A percentile compares a stretch with the other conserved stretches of the same genome.
These are phyloP conservation scores for Pichia sporocuriosa DNA, from an alignment of 805 yeast species.

Conservation along the genomic window DNA sequence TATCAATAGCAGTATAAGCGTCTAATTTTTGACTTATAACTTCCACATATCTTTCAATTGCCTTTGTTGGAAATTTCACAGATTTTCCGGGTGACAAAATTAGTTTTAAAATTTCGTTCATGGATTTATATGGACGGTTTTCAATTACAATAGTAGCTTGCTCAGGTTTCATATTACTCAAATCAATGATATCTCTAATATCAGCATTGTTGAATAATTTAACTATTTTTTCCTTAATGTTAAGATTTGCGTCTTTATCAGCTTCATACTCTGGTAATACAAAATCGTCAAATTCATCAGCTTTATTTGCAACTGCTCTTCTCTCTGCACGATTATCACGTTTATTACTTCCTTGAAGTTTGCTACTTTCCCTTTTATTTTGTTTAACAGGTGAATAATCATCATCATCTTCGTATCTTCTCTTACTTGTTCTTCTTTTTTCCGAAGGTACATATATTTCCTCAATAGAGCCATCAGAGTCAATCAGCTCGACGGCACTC, in stretches of 20 bases:
- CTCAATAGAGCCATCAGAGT: slow-evolving; percentile 9
- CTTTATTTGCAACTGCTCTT: slow-evolving; percentile 9
- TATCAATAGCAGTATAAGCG: slow-evolving; percentile 93
- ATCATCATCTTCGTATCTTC: slow-evolving; percentile 44
- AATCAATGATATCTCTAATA: slow-evolving; percentile 69
- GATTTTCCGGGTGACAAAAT: slow-evolving; percentile 37
- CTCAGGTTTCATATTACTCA: slow-evolving; percentile 61
- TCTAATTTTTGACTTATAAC: slow-evolving; percentile 61
- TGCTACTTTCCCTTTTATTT: neutral
- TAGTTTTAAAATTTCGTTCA: slow-evolving; percentile 53
- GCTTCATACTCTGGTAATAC: slow-evolving; percentile 24
- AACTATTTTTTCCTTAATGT: slow-evolving; percentile 60
- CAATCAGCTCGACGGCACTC: slow-evolving; percentile 1
- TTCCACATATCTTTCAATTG: slow-evolving; percentile 73
- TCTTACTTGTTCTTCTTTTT: slow-evolving; percentile 12
- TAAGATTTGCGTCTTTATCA: slow-evolving; percentile 25
- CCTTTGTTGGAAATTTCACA: too few species aligned
- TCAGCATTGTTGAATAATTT: slow-evolving; percentile 76
- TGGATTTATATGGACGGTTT: slow-evolving; percentile 60
- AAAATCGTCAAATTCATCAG: slow-evolving; percentile 33
- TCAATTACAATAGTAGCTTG: slow-evolving; percentile 59
- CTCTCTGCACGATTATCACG: slow-evolving; percentile 13
- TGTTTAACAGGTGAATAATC: slow-evolving; percentile 24
- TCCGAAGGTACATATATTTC: slow-evolving; percentile 3
- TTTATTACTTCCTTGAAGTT: neutral